A percentile compares a stretch with the other conserved stretches of the same genome.
These are phyloP conservation scores for Malassezia yamatoensis DNA, from an alignment of 1,284 basidiomycete genomes.

Conservation along the genomic window DNA sequence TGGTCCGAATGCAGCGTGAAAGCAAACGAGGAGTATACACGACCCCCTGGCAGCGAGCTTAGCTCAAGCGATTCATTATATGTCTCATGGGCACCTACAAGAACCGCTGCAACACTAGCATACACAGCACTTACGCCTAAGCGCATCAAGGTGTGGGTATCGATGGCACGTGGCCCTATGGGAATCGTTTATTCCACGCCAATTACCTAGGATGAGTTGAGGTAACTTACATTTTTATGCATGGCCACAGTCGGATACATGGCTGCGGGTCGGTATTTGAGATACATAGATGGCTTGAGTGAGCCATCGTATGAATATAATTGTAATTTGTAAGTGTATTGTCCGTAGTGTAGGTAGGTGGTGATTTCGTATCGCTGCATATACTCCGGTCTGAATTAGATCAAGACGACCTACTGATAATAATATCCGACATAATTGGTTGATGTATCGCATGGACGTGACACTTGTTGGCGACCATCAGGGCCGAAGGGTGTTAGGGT, in stretches of 20 bases:
- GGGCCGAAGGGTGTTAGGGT: conserved; percentile 22
- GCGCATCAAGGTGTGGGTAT: neutral
- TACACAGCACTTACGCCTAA: neutral
- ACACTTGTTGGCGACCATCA: conserved; percentile 25
- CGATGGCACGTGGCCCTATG: conserved; percentile 4
- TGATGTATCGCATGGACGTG: neutral
- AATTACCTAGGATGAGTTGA: conserved; percentile 3
- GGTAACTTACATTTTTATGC: conserved; percentile 10
- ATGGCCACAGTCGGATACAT: conserved; percentile 19
- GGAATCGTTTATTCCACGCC: neutral
- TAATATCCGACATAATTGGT: conserved; percentile 17
- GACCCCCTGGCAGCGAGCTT: conserved; percentile 69
- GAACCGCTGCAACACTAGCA: neutral
- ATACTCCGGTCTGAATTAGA: neutral
- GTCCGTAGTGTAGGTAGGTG: conserved; percentile 20
- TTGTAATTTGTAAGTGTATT: conserved; percentile 20
- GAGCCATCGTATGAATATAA: conserved; percentile 26
- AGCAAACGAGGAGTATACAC: conserved; percentile 66
- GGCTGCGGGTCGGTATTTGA: conserved; percentile 15
- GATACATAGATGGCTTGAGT: conserved; percentile 22
- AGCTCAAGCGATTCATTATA: conserved; percentile 61
- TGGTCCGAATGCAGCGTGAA: conserved; percentile 27
- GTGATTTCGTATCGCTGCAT: conserved; percentile 21
- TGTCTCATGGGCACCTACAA: conserved; percentile 12
- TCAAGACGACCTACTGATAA: conserved; percentile 16